phyloP scores from a whole-genome alignment of 2,329 filamentous ascomycete genomes.

The Exophiala alcalophila region DNA sequence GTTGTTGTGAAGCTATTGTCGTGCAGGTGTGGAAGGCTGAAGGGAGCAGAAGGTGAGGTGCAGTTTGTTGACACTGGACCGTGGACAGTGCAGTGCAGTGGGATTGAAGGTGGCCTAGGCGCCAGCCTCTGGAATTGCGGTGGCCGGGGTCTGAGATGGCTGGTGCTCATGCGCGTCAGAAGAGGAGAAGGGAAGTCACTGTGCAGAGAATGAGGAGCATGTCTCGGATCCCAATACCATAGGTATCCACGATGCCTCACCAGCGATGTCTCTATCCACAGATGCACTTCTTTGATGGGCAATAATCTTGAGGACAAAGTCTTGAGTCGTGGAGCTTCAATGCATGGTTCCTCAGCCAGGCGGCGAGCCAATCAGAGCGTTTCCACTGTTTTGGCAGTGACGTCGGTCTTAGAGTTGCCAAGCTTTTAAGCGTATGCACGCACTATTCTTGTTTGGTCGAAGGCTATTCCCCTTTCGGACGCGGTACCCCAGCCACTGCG shows the following conservation, averaged over 20 bases:
- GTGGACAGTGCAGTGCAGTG: constrained; percentile 14
- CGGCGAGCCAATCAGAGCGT: background rate
- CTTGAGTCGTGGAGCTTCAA: background rate
- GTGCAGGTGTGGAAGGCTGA: constrained; percentile 11
- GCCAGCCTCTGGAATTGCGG: constrained; percentile 28
- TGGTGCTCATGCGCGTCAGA: constrained; percentile 8
- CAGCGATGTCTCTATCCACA: background rate
- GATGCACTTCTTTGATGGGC: background rate
- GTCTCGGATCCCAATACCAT: background rate
- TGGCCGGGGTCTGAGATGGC: constrained; percentile 16
- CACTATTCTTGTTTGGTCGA: no score
- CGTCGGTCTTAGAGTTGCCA: constrained; percentile 1
- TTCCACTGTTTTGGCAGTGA: constrained; percentile 4
- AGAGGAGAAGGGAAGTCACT: no score
- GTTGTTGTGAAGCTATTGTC: constrained; percentile 5
- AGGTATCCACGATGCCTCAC: background rate
- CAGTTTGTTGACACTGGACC: background rate
- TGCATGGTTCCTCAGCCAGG: background rate
- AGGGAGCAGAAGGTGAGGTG: constrained; percentile 7
- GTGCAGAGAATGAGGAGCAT: background rate
- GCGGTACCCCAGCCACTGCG: no score
- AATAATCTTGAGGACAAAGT: background rate
- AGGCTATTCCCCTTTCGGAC: no score
- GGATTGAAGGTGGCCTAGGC: constrained; percentile 21
- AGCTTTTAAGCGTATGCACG: background rate